Evolutionary conservation across 2,329 filamentous ascomycete species (phyloP).

Genomic region (Pseudogymnoascus sp.): DNA sequence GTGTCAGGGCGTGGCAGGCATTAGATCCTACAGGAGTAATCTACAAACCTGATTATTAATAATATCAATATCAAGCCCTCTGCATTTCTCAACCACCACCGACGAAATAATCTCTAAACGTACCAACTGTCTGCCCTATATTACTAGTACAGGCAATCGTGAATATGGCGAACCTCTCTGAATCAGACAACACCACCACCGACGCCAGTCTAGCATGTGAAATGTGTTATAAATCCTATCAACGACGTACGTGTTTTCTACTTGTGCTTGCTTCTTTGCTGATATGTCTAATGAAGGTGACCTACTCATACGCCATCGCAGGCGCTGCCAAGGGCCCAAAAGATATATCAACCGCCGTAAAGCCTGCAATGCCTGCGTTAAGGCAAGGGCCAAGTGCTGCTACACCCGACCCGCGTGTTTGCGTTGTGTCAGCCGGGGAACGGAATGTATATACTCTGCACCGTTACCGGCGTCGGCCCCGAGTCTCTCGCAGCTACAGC

Average conservation of each 20-base stretch:
- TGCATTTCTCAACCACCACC: neutral
- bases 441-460: slow-evolving; percentile 12
- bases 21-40: neutral
- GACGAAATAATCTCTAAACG: neutral
- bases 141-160: neutral
- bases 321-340: slow-evolving; percentile 15
- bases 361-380: slow-evolving; percentile 19
- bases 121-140: neutral
- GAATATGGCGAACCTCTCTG: neutral
- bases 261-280: neutral
- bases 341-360: slow-evolving; percentile 15
- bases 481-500: neutral
- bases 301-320: slow-evolving; percentile 17
- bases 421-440: slow-evolving; percentile 15
- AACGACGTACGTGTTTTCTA: slow-evolving; percentile 15
- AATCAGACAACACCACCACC: neutral
- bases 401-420: slow-evolving; percentile 15
- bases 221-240: slow-evolving; percentile 16
- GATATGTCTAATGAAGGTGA: slow-evolving; percentile 11
- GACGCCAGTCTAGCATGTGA: neutral
- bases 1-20: no score
- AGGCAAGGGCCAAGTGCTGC: slow-evolving; percentile 19
- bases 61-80: neutral
- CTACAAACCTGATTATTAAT: neutral
- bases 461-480: neutral